Evolutionary conservation across 768 basidiomycete species (phyloP).

Genomic region (Tricholoma saponaceum): DNA sequence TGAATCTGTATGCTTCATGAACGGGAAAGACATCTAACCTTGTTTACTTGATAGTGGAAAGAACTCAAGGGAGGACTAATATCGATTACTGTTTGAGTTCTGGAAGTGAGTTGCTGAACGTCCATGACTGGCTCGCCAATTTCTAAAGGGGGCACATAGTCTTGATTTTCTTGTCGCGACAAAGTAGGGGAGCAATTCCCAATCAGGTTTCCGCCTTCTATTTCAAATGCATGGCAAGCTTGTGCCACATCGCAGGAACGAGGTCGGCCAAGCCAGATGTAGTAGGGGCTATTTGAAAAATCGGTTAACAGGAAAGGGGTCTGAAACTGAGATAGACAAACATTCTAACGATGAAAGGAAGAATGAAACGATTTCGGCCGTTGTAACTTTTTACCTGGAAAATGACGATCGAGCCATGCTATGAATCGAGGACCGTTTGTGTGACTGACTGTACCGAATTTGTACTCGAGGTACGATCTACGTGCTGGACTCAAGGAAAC

Average conservation of each 20-base stretch:
- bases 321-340: slow-evolving; percentile 14
- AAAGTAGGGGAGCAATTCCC: slow-evolving; percentile 43
- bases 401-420: background rate
- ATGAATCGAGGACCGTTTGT: background rate
- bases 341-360: slow-evolving; percentile 67
- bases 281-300: slow-evolving; percentile 47
- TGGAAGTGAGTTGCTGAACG: slow-evolving; percentile 17
- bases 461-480: slow-evolving; percentile 73
- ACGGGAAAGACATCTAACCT: slow-evolving; percentile 27
- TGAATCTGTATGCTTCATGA: slow-evolving; percentile 1
- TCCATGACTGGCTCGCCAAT: slow-evolving; percentile 35
- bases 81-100: slow-evolving; percentile 31
- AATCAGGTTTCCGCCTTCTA: slow-evolving; percentile 56
- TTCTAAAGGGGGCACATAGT: slow-evolving; percentile 35
- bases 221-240: slow-evolving; percentile 55
- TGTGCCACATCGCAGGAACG: slow-evolving; percentile 55
- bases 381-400: slow-evolving; percentile 61
- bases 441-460: slow-evolving; percentile 60
- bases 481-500: slow-evolving; percentile 52
- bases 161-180: slow-evolving; percentile 28
- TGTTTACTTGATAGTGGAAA: slow-evolving; percentile 58
- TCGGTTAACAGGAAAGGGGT: background rate
- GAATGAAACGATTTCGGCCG: slow-evolving; percentile 63
- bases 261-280: slow-evolving; percentile 72
- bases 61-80: slow-evolving; percentile 53